Evolutionary conservation across 2,329 filamentous ascomycete genomes (phyloP), one percentile per base, ranked within the genome.

Genomic region (Rhynchosporium agropyri): DNA sequence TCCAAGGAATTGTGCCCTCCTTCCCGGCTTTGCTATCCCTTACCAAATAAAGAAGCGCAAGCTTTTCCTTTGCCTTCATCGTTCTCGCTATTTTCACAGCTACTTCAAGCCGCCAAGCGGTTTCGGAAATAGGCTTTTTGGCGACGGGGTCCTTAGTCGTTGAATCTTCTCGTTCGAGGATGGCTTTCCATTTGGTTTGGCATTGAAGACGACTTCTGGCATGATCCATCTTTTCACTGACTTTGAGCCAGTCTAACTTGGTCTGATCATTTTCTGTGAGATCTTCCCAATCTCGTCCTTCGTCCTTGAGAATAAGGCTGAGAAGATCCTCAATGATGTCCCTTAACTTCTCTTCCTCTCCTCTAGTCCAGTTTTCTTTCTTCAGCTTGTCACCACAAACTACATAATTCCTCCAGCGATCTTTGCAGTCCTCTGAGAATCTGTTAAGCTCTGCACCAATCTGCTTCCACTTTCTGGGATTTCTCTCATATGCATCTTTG

Each of bases 401-500:
- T 28, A 89, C 76, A 69, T 89, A 86, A 69, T 91, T 89, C 45
- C 86, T 81, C 79, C 87, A 90, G 3, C 89, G 85, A 72, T 91
- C 89, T 57, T 88, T 83, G 58, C 87, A 81, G 71, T 91, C 88
- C 64, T 86, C 83, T 0, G 83, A 79, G 45, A 86, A 82, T 5
- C 90, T 85, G 65, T 86, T 86, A 66, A 90, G 81, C 28, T 84
- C 67, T n/a, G 79, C 77, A 0, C 81, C 84, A 66, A 92, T 89
- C 33, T 79, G 68, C 10, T 80, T 80, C 86, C 89, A 92, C 63
- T 85, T 83, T 15, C 78, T 80, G 1, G 68, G 70, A 60, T 65
- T 56, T 51, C 29, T 81, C 79, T 80, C 76, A 57, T 82, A 79
- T 5, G 84, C 73, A 0, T 76, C 66, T 4, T 71, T 75, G 6